A percentile compares a stretch with the other conserved stretches of the same genome.
Evolutionary conservation across 2,329 filamentous ascomycete genomes (phyloP).

Genomic region (Pyrenophora graminea): DNA sequence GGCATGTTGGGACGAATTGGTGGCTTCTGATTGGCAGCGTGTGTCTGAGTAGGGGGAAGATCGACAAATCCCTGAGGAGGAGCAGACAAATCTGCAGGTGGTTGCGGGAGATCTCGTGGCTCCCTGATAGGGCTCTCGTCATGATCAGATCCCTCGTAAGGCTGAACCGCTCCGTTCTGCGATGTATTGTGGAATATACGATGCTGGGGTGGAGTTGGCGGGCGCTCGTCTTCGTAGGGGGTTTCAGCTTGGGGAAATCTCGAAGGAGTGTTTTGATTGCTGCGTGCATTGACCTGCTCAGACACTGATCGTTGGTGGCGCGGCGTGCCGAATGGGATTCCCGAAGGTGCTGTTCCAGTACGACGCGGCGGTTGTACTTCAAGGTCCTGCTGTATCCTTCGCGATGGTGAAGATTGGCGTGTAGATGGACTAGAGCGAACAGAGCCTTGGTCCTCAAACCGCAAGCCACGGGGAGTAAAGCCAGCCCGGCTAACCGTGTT

Average conservation of each 20-base stretch:
- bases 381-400: conserved; percentile 24
- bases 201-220: conserved; percentile 51
- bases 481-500: conserved; percentile 51
- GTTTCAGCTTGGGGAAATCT: conserved; percentile 45
- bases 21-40: conserved; percentile 73
- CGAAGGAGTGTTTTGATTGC: conserved; percentile 47
- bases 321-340: conserved; percentile 28
- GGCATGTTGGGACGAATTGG: conserved; percentile 72
- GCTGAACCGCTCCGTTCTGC: conserved; percentile 26
- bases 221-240: conserved; percentile 37
- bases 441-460: conserved; percentile 51
- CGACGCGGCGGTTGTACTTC: conserved; percentile 42
- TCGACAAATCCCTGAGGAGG: conserved; percentile 74
- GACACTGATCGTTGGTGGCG: conserved; percentile 56
- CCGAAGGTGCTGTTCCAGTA: conserved; percentile 51
- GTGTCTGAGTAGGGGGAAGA: conserved; percentile 77
- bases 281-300: conserved; percentile 51
- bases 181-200: conserved; percentile 24
- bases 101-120: conserved; percentile 34
- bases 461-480: conserved; percentile 42
- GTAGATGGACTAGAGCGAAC: conserved; percentile 52
- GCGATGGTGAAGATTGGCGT: conserved; percentile 50
- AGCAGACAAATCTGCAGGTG: conserved; percentile 43
- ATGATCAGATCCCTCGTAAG: conserved; percentile 37
- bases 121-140: conserved; percentile 37